Conservation (phyloP, 1,284 basidiomycete species). For the Cutaneotrichosporon spelunceum region DNA sequence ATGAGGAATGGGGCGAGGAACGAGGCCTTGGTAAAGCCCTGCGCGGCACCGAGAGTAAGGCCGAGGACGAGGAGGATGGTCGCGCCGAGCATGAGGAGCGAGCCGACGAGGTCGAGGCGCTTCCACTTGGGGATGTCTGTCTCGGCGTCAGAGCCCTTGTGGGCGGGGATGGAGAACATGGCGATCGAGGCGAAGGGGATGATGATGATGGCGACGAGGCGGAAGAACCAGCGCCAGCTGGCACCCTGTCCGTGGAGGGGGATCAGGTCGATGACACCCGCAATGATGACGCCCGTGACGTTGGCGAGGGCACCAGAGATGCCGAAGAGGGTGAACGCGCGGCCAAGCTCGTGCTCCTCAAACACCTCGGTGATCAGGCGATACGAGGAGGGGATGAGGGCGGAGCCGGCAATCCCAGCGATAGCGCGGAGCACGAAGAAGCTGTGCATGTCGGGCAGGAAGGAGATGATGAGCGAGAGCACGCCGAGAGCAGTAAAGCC, state of each 20-base stretch:
- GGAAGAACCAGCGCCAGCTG: constrained; percentile 45
- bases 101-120: constrained; percentile 44
- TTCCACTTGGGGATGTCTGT: constrained; percentile 28
- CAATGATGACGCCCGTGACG: constrained; percentile 41
- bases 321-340: constrained; percentile 43
- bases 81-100: constrained; percentile 37
- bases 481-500: constrained; percentile 36
- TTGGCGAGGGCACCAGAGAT: constrained; percentile 48
- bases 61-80: constrained; percentile 47
- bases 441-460: constrained; percentile 34
- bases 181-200: constrained; percentile 32
- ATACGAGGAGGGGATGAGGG: constrained; percentile 44
- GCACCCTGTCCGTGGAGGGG: constrained; percentile 43
- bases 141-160: constrained; percentile 22
- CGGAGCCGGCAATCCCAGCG: constrained; percentile 35
- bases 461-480: constrained; percentile 36
- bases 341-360: constrained; percentile 32
- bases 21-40: constrained; percentile 39
- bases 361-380: constrained; percentile 47
- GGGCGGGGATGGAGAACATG: constrained; percentile 30
- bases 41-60: constrained; percentile 44
- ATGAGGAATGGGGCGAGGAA: constrained; percentile 50
- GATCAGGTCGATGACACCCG: constrained; percentile 48
- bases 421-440: constrained; percentile 41
- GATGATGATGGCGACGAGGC: constrained; percentile 29